phyloP scores from a whole-genome alignment of 2,329 filamentous ascomycete species.

The Fusarium paranaense region DNA sequence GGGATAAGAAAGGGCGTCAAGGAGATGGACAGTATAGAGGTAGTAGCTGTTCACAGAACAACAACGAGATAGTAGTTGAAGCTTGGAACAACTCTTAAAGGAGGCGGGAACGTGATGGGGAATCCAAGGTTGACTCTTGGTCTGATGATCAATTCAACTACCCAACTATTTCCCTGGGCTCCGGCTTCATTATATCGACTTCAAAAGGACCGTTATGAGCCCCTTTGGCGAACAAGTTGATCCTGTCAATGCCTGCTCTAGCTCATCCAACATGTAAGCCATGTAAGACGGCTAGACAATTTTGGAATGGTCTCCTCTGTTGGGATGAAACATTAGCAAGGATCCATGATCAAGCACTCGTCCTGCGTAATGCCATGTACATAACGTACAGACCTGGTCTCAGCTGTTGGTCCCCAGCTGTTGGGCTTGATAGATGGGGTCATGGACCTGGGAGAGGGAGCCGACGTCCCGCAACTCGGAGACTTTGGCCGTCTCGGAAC shows the following conservation, averaged over 20 bases:
- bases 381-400: neutral
- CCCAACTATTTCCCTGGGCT: neutral
- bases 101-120: neutral
- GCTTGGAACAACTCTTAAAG: neutral
- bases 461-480: neutral
- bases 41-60: neutral
- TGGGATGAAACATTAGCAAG: neutral
- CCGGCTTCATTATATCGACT: neutral
- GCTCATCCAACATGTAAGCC: neutral
- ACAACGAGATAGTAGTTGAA: neutral
- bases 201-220: neutral
- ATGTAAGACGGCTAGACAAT: neutral
- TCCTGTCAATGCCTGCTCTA: neutral
- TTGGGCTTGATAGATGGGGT: neutral
- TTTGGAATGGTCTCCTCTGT: slow-evolving; percentile 5
- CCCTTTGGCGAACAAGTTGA: neutral
- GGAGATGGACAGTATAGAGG: neutral
- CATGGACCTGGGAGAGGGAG: slow-evolving; percentile 2
- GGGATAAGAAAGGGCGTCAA: neutral
- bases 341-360: neutral
- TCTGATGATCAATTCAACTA: neutral
- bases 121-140: neutral
- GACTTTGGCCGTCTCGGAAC: neutral
- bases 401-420: neutral
- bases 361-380: neutral